These are phyloP conservation scores for Panicum virgatum DNA, from an alignment of 202 grass and related monocot species.

Conservation along the genomic window DNA sequence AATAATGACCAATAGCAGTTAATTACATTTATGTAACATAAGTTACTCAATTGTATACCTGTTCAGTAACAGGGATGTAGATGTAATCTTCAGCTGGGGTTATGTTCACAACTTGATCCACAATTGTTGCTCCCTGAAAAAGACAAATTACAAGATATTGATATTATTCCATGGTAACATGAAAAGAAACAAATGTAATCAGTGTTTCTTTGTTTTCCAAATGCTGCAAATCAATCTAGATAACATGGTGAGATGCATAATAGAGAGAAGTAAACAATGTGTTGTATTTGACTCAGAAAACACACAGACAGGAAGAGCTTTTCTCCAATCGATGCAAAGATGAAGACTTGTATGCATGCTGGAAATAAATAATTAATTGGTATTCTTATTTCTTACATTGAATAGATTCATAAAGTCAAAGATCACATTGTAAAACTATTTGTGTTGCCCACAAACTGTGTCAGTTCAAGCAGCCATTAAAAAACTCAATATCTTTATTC, in stretches of 20 bases:
- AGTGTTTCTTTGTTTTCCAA: not conserved
- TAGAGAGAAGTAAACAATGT: not conserved
- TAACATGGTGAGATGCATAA: not conserved
- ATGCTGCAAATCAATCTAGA: conserved; percentile 8
- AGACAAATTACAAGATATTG: not conserved
- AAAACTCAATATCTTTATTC: conserved; percentile 13
- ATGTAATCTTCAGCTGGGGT: conserved; percentile 84
- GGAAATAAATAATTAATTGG: conserved; percentile 14
- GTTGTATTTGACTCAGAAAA: not conserved
- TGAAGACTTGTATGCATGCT: not conserved
- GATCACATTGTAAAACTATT: not conserved
- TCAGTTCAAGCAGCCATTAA: conserved; percentile 33
- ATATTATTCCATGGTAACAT: not conserved
- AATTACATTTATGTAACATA: conserved; percentile 29
- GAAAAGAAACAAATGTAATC: not conserved
- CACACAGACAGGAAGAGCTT: not conserved
- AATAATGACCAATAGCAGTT: conserved; percentile 10
- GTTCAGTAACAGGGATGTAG: conserved; percentile 65
- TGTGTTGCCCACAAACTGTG: not conserved
- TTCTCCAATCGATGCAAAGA: not conserved
- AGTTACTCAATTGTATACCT: conserved; percentile 49
- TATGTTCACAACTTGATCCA: conserved; percentile 86
- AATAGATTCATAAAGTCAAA: conserved; percentile 28
- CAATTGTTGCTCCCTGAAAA: conserved; percentile 91
- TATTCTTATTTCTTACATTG: conserved; percentile 25